Evolutionary conservation across 1,284 basidiomycete genomes (phyloP), one percentile per base, ranked within the genome.

Genomic region (Earliella scabrosa): DNA sequence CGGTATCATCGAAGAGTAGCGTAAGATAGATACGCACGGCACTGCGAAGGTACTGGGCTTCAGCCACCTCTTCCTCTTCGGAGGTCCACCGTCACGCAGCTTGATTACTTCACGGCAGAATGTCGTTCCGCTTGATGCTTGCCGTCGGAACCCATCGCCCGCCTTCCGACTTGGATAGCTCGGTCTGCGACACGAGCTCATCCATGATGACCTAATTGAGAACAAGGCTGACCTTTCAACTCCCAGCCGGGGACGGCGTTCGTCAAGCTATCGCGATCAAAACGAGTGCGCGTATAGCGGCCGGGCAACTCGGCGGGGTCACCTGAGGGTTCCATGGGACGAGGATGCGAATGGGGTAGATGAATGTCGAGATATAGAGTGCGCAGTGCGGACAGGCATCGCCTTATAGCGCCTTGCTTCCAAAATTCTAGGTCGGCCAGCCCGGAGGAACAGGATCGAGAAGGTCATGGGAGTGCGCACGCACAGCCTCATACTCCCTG

Each of bases 91-190:
- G n/a, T 49, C 58, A 31, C 35, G n/a, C 45, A 60, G 56, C 13
- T 21, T 50, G 50, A 60, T 54, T 36, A 35, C 54, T 24, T 60
- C 52, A 24, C n/a, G 50, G 52, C 20, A 60, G 38, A 20, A 58
- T 18, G 13, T 63, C 61, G 24, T 43, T 52, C 40, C 61, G 44
- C 14, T 60, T 27, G 27, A 62, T 52, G 44, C 34, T n/a, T 8
- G 43, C 60, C 20, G 50, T 44, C 14, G 13, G 24, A 11, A 48
- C 39, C 20, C 38, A 47, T 5, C 20, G 31, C 20, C 5, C 31
- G 7, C 32, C 45, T 18, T 52, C 45, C 13, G 51, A 16, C 32
- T 40, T 49, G 35, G 47, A 32, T 23, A 57, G 35, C 16, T 54
- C 49, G 5, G 54, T 59, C 18, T 43, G 44, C 16, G 45, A 29